phyloP scores from a whole-genome alignment of 1,139 yeast genomes.

The Pichia sp. region DNA sequence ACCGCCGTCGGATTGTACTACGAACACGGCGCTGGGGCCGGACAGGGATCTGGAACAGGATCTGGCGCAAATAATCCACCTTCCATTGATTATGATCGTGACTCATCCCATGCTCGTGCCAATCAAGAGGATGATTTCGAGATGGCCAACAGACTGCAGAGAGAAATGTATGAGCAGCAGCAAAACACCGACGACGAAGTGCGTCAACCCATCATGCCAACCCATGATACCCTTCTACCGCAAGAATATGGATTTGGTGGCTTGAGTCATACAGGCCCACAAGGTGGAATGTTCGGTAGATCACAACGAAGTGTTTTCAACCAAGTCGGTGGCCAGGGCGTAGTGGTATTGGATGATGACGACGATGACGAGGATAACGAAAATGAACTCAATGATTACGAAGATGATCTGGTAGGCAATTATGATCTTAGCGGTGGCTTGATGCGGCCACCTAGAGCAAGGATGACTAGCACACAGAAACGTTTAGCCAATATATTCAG shows the following conservation, averaged over 20 bases:
- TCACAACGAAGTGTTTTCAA: conserved; percentile 48
- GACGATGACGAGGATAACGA: conserved; percentile 28
- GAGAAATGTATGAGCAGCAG: conserved; percentile 52
- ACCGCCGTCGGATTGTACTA: conserved; percentile 80
- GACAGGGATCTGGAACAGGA: not conserved
- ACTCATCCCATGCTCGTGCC: conserved; percentile 6
- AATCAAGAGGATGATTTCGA: conserved; percentile 48
- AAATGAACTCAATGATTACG: conserved; percentile 30
- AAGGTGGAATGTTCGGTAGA: conserved; percentile 38
- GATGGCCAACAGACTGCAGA: conserved; percentile 60
- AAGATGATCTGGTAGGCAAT: conserved; percentile 26
- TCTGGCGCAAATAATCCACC: not conserved
- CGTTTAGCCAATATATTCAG: conserved; percentile 77
- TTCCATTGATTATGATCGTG: conserved; percentile 13
- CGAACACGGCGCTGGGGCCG: conserved; percentile 54
- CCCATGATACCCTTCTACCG: conserved; percentile 67
- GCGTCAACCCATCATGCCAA: conserved; percentile 73
- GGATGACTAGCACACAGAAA: conserved; percentile 54
- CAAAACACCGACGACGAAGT: conserved; percentile 48
- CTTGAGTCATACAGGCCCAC: conserved; percentile 17
- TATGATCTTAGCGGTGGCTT: conserved; percentile 17
- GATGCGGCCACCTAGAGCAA: not conserved
- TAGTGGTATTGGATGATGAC: conserved; percentile 25
- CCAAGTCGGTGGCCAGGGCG: conserved; percentile 37
- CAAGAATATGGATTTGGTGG: conserved; percentile 20